Conservation (phyloP, 345 rosid genomes). For the Eucalyptus globulus region DNA sequence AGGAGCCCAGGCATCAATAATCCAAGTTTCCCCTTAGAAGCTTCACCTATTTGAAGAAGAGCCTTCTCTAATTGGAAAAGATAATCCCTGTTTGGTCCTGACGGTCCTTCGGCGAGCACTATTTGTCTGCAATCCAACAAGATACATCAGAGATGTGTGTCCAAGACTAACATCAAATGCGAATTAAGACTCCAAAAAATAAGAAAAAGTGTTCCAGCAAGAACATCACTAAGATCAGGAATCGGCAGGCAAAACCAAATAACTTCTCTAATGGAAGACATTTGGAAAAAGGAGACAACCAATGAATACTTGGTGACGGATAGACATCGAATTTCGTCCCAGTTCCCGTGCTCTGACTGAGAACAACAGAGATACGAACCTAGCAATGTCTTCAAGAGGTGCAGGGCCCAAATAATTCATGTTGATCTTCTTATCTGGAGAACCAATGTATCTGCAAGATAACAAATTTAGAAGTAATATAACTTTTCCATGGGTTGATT, state of each 20-base stretch:
- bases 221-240: not conserved
- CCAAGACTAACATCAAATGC: not conserved
- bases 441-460: conserved; percentile 61
- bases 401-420: conserved; percentile 78
- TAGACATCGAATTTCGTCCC: not conserved
- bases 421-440: conserved; percentile 60
- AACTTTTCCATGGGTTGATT: not conserved
- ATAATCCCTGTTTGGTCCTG: conserved; percentile 91
- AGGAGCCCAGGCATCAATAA: not conserved
- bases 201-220: not conserved
- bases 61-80: conserved; percentile 71
- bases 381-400: conserved; percentile 62
- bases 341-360: not conserved
- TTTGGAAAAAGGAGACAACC: not conserved
- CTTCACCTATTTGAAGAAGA: conserved; percentile 47
- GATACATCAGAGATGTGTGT: not conserved
- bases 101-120: conserved; percentile 68
- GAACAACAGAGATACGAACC: conserved; percentile 20
- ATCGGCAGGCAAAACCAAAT: not conserved
- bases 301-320: not conserved
- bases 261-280: not conserved
- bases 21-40: not conserved
- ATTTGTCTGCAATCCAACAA: conserved; percentile 42
- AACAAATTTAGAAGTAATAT: not conserved
- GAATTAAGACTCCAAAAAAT: not conserved